phyloP scores from a whole-genome alignment of 495 filamentous ascomycete species.

The Neurospora sp. region DNA sequence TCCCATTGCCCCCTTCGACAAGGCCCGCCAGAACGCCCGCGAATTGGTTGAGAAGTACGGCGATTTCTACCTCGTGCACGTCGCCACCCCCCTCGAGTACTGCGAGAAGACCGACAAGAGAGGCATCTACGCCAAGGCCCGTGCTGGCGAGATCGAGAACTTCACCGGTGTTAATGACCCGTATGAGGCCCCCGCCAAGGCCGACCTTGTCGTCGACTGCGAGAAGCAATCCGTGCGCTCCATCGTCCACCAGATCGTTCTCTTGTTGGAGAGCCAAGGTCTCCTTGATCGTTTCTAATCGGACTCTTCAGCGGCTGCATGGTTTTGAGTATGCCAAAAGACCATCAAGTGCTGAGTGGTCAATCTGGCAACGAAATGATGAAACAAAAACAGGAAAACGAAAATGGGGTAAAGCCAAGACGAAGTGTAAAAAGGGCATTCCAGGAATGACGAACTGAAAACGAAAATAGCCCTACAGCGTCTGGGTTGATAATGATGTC shows the following conservation, averaged over 20 bases:
- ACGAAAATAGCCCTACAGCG: neutral
- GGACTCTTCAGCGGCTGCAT: neutral
- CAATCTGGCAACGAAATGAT: neutral
- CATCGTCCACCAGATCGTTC: conserved; percentile 92
- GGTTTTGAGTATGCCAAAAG: neutral
- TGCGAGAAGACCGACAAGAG: conserved; percentile 91
- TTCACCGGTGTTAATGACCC: conserved; percentile 99
- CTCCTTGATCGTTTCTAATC: conserved; percentile 52
- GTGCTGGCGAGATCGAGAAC: conserved; percentile 88
- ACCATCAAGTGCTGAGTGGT: neutral
- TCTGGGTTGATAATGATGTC: neutral
- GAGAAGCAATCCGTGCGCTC: conserved; percentile 81
- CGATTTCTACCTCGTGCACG: conserved; percentile 89
- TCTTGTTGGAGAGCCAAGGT: conserved; percentile 85
- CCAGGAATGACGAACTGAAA: neutral
- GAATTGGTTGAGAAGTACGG: conserved; percentile 82
- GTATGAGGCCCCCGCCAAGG: conserved; percentile 77
- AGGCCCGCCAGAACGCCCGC: conserved; percentile 60
- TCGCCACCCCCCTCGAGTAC: conserved; percentile 83
- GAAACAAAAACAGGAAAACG: neutral
- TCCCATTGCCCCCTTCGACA: conserved; percentile 91
- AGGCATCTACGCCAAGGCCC: conserved; percentile 78
- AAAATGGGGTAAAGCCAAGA: neutral
- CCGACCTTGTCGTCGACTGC: conserved; percentile 74
- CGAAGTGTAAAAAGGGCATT: neutral